Evolutionary conservation across 148 eudicot species (phyloP).

Genomic region (Vaccinium darrowii): DNA sequence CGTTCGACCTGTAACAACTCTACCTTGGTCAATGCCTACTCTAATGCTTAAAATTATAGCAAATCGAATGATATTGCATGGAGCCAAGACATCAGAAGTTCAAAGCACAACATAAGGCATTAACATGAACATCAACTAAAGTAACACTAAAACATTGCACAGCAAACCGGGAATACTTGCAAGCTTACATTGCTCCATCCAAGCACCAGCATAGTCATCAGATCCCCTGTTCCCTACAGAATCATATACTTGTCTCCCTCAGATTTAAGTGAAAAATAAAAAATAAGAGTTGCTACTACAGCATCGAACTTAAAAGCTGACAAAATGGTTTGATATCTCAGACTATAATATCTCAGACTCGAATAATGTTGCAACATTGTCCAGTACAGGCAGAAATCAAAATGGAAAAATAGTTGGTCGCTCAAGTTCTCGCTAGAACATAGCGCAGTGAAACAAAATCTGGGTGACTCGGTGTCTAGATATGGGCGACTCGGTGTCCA

Average conservation of each 20-base stretch:
- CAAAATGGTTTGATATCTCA: not conserved
- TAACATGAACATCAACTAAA: too few species aligned
- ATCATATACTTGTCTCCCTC: conserved; percentile 4
- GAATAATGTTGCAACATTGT: not conserved
- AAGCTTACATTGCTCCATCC: conserved; percentile 99
- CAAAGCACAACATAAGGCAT: not conserved
- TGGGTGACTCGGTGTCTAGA: too few species aligned
- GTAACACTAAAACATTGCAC: too few species aligned
- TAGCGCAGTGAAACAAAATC: too few species aligned
- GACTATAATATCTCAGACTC: not conserved
- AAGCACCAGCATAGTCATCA: conserved; percentile 78
- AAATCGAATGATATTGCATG: not conserved
- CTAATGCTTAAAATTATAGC: not conserved
- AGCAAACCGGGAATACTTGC: conserved; percentile 52
- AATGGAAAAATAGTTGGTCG: too few species aligned
- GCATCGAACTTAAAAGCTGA: not conserved
- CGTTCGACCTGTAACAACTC: not conserved
- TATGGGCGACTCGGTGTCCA: too few species aligned
- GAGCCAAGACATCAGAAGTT: not conserved
- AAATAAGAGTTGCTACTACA: not conserved
- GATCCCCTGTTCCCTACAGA: conserved; percentile 91
- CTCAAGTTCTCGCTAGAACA: too few species aligned
- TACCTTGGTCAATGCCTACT: not conserved
- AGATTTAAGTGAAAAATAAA: not conserved
- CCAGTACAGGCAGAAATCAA: not conserved